phyloP scores from a whole-genome alignment of 768 basidiomycete genomes.

The Clitopilus hobsonii region DNA sequence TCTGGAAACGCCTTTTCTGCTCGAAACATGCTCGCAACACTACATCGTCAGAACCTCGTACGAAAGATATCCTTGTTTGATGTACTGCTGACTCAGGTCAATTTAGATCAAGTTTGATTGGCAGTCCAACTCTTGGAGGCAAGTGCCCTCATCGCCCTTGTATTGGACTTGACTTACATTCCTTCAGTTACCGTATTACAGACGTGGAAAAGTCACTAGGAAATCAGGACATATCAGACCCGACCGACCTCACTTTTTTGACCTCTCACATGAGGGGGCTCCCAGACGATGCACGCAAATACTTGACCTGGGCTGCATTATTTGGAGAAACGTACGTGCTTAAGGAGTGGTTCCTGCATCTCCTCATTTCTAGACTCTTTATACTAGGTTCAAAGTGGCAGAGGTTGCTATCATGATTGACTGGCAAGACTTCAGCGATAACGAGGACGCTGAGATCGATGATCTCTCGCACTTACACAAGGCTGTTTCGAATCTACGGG shows the following conservation, averaged over 20 bases:
- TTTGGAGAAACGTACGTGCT: constrained; percentile 63
- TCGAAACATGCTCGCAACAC: constrained; percentile 55
- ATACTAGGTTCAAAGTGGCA: constrained; percentile 60
- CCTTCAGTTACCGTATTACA: constrained; percentile 46
- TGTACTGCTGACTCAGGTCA: background rate
- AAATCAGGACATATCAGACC: constrained; percentile 50
- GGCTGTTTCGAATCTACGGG: constrained; percentile 42
- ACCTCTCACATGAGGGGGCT: constrained; percentile 55
- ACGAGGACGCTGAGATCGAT: constrained; percentile 44
- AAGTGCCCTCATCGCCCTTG: constrained; percentile 17
- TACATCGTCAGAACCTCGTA: constrained; percentile 62
- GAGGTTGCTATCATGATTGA: constrained; percentile 74
- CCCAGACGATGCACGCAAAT: constrained; percentile 60
- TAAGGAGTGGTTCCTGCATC: background rate
- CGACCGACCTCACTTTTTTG: constrained; percentile 60
- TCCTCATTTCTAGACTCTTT: background rate
- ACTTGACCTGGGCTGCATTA: constrained; percentile 67
- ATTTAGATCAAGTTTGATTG: constrained; percentile 59
- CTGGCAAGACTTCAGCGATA: constrained; percentile 57
- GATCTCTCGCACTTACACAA: constrained; percentile 51
- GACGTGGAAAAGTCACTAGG: constrained; percentile 52
- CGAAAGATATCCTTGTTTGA: constrained; percentile 16
- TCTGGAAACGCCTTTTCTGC: constrained; percentile 71
- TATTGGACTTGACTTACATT: constrained; percentile 1
- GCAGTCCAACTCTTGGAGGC: constrained; percentile 67